Base-by-base conservation (phyloP, 83 land plant genomes). In the Picea engelmannii region DNA sequence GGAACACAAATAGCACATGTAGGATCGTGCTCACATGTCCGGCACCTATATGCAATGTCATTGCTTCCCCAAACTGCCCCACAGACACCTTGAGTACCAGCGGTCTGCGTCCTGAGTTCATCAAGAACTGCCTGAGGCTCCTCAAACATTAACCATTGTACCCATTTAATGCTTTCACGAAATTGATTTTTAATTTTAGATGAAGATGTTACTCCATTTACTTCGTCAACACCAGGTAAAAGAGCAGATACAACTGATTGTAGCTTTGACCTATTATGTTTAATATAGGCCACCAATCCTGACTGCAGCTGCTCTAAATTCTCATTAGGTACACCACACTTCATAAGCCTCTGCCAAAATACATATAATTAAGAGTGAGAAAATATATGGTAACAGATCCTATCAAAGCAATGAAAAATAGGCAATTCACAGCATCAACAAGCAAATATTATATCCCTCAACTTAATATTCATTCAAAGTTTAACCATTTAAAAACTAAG, bases 31-130 rank as follows among this genome's bases (percentile, higher is more conserved):
- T 95, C 98, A 87, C 98, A 94, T 3, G 96, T 92, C 2, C 93
- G 84, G 80, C 98, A 95, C 7, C 94, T 88, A 58, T 93, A 97
- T n/a, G 99, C 97, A 52, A 97, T 85, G 78, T 94, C 98, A 85
- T 91, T 86, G 27, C 82, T 35, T 55, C 97, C 95, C 99, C 99
- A 97, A 62, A 97, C 95, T 68, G 94, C 88, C 47, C 99, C 98
- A 94, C 96, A 92, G 16, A 95, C 95, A 62, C 95, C 95, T 75
- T 92, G 88, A 60, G 89, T 86, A 21, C 90, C 92, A 44, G 6
- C 2, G 4, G 5, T 38, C 4, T 38, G 82, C 58, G 90, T 78
- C 7, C 81, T 81, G 13, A 92, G 74, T 17, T 82, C 76, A 63
- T 82, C 65, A 78, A 95, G 66, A 11, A 79, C 85, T 24, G 20